phyloP scores from a whole-genome alignment of 495 filamentous ascomycete genomes.

The Talaromyces wortmannii region DNA sequence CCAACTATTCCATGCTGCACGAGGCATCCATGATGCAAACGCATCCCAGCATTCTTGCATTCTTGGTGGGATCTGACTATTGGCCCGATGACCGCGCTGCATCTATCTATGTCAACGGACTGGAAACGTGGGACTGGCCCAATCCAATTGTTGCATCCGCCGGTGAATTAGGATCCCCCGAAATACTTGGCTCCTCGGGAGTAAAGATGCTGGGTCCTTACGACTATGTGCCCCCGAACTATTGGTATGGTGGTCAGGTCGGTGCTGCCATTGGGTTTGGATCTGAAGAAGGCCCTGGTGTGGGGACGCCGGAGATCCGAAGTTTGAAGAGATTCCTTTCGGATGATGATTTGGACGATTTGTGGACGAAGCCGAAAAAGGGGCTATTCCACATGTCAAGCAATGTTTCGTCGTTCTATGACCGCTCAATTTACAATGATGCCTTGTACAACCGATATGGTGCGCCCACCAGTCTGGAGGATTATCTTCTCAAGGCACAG shows the following conservation, averaged over 20 bases:
- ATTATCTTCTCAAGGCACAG: constrained; percentile 49
- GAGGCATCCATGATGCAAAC: constrained; percentile 54
- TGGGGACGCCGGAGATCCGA: constrained; percentile 51
- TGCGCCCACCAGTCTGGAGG: constrained; percentile 39
- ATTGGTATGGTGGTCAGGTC: constrained; percentile 47
- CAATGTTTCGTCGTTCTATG: constrained; percentile 43
- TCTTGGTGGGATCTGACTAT: constrained; percentile 55
- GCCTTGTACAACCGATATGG: constrained; percentile 49
- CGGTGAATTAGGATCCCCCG: constrained; percentile 44
- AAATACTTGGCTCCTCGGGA: constrained; percentile 44
- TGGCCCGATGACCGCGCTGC: constrained; percentile 54
- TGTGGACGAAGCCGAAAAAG: constrained; percentile 50
- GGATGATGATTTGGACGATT: constrained; percentile 35
- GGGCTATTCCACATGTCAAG: constrained; percentile 54
- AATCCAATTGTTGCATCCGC: constrained; percentile 53
- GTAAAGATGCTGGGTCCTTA: constrained; percentile 66
- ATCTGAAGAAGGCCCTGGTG: constrained; percentile 53
- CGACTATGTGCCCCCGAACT: constrained; percentile 60
- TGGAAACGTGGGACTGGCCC: constrained; percentile 47
- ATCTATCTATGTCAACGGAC: constrained; percentile 38
- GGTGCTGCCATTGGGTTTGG: constrained; percentile 60
- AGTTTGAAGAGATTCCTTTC: constrained; percentile 51
- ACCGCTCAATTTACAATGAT: constrained; percentile 49
- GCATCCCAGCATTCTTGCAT: constrained; percentile 49
- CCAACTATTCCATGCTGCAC: constrained; percentile 48